Base-by-base conservation (phyloP, 192 early-diverging fungal genomes). In the Backusella psychrophila region DNA sequence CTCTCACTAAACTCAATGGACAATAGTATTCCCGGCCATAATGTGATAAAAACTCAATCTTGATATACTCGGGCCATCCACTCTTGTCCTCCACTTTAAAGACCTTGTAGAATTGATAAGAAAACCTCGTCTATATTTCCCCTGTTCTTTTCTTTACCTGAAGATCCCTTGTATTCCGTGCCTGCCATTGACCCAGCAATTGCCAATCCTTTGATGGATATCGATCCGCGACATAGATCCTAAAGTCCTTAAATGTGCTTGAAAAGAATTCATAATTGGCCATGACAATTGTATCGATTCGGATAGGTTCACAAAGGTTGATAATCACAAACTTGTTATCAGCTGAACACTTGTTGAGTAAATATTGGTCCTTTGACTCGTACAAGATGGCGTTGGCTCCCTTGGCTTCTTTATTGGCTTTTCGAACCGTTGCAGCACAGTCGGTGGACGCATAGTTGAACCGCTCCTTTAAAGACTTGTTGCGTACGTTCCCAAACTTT, bases 181-280 rank as follows among this genome's bases (percentile, higher is more conserved):
- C 98, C 29, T 89, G 87, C 80, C 96, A 97, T 70, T 91, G 86
- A 0, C 96, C 96, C 39, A 99, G 74, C 12, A 90, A 69, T 36
- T 85, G 89, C 98, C 98, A 99, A 19, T 83, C 75, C 33, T 79
- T 79, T 46, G 82, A 75, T 12, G 85, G 87, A 78, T 97, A 97
- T 35, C 87, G 76, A 53, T 94, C 89, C 65, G 89, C 86, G 42
- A 94, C 90, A 66, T 89, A 94, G 0, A 98, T 88, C 53, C 90
- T 84, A 80, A 96, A 90, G 46, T 98, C 92, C 75, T 94, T 94
- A 78, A 97, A 97, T 1, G 93, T 97, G 63, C 93, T 94, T 0
- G 94, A 95, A 77, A 99, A 99, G 79, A 97, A 97, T 83, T 99
- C 98, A 77, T 93, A 97, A 82, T 98, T 98, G 66, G 94, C 98